Percentiles rank a stretch among this genome's conserved stretches.
These are phyloP conservation scores for Tillandsia fasciculata DNA, from an alignment of 176 grass and related monocot species.

Conservation along the genomic window DNA sequence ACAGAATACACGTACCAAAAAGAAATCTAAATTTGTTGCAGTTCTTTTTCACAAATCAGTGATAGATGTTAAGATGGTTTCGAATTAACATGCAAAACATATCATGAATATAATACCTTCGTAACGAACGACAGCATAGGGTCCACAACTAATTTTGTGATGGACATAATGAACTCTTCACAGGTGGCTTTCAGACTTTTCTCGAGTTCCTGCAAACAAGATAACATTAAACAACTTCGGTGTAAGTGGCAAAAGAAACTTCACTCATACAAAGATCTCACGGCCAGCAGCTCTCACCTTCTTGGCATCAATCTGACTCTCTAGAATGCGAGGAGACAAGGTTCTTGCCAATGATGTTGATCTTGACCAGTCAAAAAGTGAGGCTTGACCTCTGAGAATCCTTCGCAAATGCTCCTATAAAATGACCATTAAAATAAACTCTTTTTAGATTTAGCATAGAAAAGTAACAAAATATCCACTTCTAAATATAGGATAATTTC, in stretches of 20 bases:
- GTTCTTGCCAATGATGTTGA: constrained; percentile 83
- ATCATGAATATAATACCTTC: constrained; percentile 46
- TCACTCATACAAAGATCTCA: neutral
- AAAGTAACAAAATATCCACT: no score
- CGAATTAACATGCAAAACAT: neutral
- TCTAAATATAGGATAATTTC: no score
- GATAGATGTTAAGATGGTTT: no score
- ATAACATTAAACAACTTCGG: neutral
- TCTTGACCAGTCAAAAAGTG: constrained; percentile 97
- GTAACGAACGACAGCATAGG: constrained; percentile 98
- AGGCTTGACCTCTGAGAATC: constrained; percentile 94
- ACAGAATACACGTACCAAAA: no score
- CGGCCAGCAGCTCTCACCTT: constrained; percentile 39
- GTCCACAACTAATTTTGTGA: constrained; percentile 93
- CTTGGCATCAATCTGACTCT: constrained; percentile 93
- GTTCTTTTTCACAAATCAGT: no score
- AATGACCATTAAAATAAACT: neutral
- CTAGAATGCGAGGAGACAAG: constrained; percentile 78
- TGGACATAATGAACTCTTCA: constrained; percentile 98
- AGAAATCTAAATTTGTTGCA: no score
- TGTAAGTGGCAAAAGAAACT: constrained; percentile 8
- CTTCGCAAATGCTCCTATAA: constrained; percentile 92
- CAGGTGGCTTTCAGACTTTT: constrained; percentile 88
- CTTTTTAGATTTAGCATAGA: no score
- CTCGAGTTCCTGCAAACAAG: constrained; percentile 73